Base-by-base conservation (phyloP, 176 grass and related monocot genomes). In the Oryza glumipatula region DNA sequence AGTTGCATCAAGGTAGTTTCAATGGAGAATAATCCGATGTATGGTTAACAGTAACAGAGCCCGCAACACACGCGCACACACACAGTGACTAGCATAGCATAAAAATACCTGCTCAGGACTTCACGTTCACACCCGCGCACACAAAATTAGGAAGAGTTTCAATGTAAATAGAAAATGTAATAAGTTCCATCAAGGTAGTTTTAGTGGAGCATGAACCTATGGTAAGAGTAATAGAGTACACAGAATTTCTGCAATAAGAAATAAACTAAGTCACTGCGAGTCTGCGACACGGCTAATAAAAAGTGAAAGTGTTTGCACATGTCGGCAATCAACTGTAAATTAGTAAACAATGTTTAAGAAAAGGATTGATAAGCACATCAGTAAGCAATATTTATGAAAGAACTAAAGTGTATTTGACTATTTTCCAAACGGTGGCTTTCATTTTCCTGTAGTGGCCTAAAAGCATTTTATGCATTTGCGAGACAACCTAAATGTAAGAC, bases 111-210 rank as follows among this genome's bases (percentile, higher is more conserved):
- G 13, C 14, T 52, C 49, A 52, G 15, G 49, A 52, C 4, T 52
- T 52, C 41, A 9, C 41, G 8, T 9, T 17, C 30, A 32, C 49
- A 16, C 49, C 4, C 39, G 19, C 23, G 43, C 22, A 41, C 28
- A 14, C 4, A 22, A 14, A 43, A 39, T 76, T 65, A 83, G 71
- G 41, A 65, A 41, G 39, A 6, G 17, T 35, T 38, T 66, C 33
- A 58, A 58, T 17, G 43, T 35, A 51, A 82, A 72, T 21, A 78
- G 22, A 32, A 84, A 72, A 17, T 74, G 23, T 46, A 68, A 44
- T 30, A 75, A 68, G 7, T 71, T 38, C 24, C 60, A 68, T n/a
- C 43, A 17, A 33, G 60, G 12, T 26, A 80, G 5, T 70, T 28
- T 38, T 39, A 80, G 69, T 49, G 68, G 43, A 63, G 58, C 39